Evolutionary conservation across 495 filamentous ascomycete genomes (phyloP), one percentile per base, ranked within the genome.

Genomic region (Darksidea phi): DNA sequence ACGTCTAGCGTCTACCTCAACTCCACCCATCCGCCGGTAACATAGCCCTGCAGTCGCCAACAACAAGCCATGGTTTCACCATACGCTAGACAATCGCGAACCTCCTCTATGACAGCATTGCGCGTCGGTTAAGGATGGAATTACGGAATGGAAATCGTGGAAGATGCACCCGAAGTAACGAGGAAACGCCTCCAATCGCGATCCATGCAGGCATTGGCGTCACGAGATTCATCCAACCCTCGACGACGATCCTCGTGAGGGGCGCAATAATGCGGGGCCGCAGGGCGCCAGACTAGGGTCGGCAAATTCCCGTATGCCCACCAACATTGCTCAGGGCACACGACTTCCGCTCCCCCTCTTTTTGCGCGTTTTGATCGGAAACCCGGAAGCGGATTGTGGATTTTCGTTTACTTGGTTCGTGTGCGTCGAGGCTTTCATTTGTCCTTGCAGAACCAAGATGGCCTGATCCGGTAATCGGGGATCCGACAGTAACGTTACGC

Each of bases 141-240:
- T 63, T 63, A 57, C 59, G 59, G 24, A 25, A 63, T 63, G 45
- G 45, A 63, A 63, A 56, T 25, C 28, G 12, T 56, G 20, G 52
- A 20, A 4, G 18, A 15, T 13, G 41, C 41, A 20, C 18, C 15
- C 41, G 26, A 57, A 57, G 42, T 49, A 18, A 59, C 5, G 32
- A 24, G 28, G 21, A 36, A 34, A 38, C n/a, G 41, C 12, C 34
- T 48, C 48, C 26, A 20, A 25, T 11, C 46, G 36, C 6, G 21
- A 23, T 5, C 56, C 34, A 17, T 15, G 26, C 52, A 7, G 23
- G 18, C 17, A 10, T 6, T 49, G 59, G 49, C 58, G 36, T 63
- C 59, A 63, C 52, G 59, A 63, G 59, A 21, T 13, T 11, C 36
- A 52, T 43, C 51, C 51, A 45, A 50, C 15, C 1, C 7, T 20